Conservation (phyloP, 163 green algal species). For the Smithsoniella earleae region DNA sequence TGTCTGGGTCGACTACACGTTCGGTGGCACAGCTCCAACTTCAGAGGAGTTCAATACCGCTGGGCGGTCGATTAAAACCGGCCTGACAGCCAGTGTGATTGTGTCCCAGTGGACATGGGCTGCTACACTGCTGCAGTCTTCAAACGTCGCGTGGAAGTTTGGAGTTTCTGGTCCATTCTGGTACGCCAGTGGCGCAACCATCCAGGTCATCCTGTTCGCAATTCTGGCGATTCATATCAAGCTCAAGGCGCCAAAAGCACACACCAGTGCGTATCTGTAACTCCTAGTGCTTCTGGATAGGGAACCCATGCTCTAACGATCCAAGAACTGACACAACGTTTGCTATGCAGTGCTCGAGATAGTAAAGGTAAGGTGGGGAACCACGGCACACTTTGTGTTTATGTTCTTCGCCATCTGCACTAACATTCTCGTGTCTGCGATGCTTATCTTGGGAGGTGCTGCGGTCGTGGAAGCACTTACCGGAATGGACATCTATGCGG, state of each 20-base stretch:
- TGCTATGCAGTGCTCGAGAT: conserved; percentile 40
- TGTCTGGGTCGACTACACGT: conserved; percentile 48
- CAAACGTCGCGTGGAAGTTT: conserved; percentile 65
- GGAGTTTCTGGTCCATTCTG: conserved; percentile 67
- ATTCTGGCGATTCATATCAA: conserved; percentile 90
- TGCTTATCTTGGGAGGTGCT: conserved; percentile 86
- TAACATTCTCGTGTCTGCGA: conserved; percentile 73
- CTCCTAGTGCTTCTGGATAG: too few species aligned
- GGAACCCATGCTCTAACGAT: too few species aligned
- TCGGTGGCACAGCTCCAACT: conserved; percentile 46
- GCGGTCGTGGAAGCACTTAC: conserved; percentile 81
- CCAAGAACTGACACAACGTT: too few species aligned
- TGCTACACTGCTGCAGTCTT: conserved; percentile 76
- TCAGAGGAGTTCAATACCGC: conserved; percentile 79
- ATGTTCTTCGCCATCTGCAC: conserved; percentile 65
- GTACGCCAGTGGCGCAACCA: conserved; percentile 78
- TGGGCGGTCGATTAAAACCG: conserved; percentile 49
- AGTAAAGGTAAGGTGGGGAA: conserved; percentile 54
- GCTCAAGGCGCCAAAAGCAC: conserved; percentile 50
- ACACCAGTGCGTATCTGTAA: background rate
- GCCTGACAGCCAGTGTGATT: conserved; percentile 77
- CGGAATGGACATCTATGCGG: conserved; percentile 57
- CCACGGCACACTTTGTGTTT: conserved; percentile 58
- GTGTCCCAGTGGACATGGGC: conserved; percentile 76
- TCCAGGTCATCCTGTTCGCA: conserved; percentile 90